Conservation (phyloP, 2,329 filamentous ascomycete species). For the Exophiala sideris region DNA sequence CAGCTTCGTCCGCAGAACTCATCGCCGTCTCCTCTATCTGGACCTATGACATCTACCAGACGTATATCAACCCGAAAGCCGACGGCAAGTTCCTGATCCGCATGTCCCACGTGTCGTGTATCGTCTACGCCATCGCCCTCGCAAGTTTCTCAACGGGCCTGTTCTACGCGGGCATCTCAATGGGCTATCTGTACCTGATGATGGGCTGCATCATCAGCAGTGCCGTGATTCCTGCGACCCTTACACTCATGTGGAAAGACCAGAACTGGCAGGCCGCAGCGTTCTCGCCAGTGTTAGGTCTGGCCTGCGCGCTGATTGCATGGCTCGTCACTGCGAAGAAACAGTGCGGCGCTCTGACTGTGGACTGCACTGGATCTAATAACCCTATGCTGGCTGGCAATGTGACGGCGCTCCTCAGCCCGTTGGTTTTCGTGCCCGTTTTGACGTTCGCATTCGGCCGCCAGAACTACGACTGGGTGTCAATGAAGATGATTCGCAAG, state of each 20-base stretch:
- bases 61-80: conserved; percentile 76
- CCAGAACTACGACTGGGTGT: conserved; percentile 81
- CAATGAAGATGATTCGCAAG: conserved; percentile 74
- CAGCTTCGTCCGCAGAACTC: conserved; percentile 74
- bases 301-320: conserved; percentile 65
- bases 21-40: conserved; percentile 85
- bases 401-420: conserved; percentile 75
- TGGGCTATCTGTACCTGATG: conserved; percentile 77
- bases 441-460: conserved; percentile 67
- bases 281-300: conserved; percentile 65
- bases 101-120: conserved; percentile 70
- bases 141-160: conserved; percentile 74
- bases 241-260: conserved; percentile 76
- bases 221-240: conserved; percentile 75
- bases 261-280: conserved; percentile 75
- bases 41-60: conserved; percentile 85
- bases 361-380: conserved; percentile 76
- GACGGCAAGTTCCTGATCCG: conserved; percentile 74
- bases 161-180: conserved; percentile 69
- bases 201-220: conserved; percentile 90
- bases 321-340: conserved; percentile 76
- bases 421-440: conserved; percentile 69
- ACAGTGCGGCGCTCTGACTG: conserved; percentile 64
- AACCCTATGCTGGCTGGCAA: conserved; percentile 55
- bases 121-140: conserved; percentile 74